Conservation (phyloP, 2,329 filamentous ascomycete genomes). For the Cytospora schulzeri region DNA sequence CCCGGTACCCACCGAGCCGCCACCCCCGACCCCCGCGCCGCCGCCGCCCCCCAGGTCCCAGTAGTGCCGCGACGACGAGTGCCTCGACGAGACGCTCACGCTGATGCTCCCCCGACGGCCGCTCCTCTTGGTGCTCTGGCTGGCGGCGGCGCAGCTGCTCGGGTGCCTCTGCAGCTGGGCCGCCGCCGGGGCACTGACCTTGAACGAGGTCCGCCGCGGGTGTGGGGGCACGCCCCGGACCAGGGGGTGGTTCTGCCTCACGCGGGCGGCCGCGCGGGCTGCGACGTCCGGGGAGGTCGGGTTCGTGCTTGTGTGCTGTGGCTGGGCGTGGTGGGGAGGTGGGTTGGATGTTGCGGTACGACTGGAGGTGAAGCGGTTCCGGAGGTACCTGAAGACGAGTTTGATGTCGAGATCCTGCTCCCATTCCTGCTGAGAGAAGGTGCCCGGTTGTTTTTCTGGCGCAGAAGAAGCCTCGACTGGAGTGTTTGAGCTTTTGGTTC, state of each 20-base stretch:
- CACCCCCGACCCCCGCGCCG: slow-evolving; percentile 65
- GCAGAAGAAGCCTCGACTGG: slow-evolving; percentile 22
- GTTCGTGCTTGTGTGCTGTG: slow-evolving; percentile 52
- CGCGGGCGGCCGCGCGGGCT: slow-evolving; percentile 73
- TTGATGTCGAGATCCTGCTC: slow-evolving; percentile 88
- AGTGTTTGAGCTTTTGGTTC: slow-evolving; percentile 31
- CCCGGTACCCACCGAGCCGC: slow-evolving; percentile 73
- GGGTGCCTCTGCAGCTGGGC: slow-evolving; percentile 44
- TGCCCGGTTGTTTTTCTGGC: slow-evolving; percentile 27
- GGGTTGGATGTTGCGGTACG: slow-evolving; percentile 42
- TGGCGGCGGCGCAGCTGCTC: slow-evolving; percentile 81
- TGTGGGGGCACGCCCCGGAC: slow-evolving; percentile 62
- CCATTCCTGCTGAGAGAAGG: slow-evolving; percentile 80
- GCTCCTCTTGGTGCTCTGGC: slow-evolving; percentile 79
- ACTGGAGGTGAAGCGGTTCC: slow-evolving; percentile 68
- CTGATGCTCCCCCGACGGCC: slow-evolving; percentile 69
- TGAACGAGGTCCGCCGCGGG: slow-evolving; percentile 59
- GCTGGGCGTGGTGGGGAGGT: slow-evolving; percentile 46
- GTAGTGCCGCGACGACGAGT: slow-evolving; percentile 82
- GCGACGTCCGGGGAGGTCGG: slow-evolving; percentile 64
- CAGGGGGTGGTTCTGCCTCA: slow-evolving; percentile 86
- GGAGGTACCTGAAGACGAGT: slow-evolving; percentile 87
- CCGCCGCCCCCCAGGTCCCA: slow-evolving; percentile 78
- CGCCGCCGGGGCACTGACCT: slow-evolving; percentile 52
- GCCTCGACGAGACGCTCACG: slow-evolving; percentile 73